phyloP scores from a whole-genome alignment of 148 eudicot genomes.

The Rhododendron molle region DNA sequence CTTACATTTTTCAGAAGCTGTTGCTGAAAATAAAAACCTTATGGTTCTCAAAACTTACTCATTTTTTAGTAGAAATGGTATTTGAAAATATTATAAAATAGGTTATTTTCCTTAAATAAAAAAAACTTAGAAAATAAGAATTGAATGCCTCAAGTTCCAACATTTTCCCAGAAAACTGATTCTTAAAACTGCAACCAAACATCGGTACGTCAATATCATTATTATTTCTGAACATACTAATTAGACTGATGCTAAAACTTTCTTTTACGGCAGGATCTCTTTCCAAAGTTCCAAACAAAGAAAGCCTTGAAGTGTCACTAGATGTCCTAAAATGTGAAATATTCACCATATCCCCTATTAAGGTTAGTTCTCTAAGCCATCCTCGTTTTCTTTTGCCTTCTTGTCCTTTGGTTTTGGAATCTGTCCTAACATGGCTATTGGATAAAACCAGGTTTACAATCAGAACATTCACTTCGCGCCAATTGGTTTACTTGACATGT shows the following conservation, averaged over 20 bases:
- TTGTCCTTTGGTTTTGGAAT: not conserved
- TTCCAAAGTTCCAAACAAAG: not conserved
- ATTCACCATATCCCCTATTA: not conserved
- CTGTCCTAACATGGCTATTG: not conserved
- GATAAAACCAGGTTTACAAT: not conserved
- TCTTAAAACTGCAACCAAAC: not conserved
- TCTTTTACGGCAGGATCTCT: not conserved
- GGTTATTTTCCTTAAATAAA: too few species aligned
- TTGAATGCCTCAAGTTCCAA: not conserved
- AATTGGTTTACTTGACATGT: not conserved
- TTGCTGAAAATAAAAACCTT: too few species aligned
- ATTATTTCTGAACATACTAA: not conserved
- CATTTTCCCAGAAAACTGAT: not conserved
- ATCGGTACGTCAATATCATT: not conserved
- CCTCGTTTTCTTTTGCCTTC: not conserved
- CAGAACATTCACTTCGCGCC: not conserved
- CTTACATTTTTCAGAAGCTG: not conserved
- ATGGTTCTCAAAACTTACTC: too few species aligned
- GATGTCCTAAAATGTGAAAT: slow-evolving; percentile 8
- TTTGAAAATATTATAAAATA: too few species aligned
- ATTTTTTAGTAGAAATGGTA: too few species aligned
- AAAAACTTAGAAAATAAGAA: too few species aligned
- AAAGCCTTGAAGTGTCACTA: not conserved
- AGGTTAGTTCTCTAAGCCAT: not conserved
- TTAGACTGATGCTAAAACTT: not conserved